A percentile compares a stretch with the other conserved stretches of the same genome.
Conservation (phyloP, 2,329 filamentous ascomycete genomes). For the Stachybotrys echinatus region DNA sequence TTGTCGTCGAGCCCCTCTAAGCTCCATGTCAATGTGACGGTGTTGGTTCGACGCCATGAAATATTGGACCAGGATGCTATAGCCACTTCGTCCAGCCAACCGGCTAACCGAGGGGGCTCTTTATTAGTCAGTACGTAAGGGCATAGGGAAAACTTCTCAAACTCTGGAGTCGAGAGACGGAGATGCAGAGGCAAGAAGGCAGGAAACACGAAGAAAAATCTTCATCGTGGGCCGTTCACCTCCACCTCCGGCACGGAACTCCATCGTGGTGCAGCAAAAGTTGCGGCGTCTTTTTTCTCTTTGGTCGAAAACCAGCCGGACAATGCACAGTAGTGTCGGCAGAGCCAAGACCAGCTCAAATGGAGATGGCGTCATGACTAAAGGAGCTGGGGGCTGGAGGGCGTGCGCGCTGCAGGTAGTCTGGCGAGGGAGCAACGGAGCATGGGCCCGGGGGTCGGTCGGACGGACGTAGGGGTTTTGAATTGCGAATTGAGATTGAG, state of each 20-base stretch:
- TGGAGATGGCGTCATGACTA: not conserved
- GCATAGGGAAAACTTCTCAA: not conserved
- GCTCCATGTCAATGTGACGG: not conserved
- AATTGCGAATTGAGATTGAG: not conserved
- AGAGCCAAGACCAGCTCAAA: not conserved
- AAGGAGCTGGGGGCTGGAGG: not conserved
- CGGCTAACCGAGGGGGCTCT: not conserved
- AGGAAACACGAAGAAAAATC: not conserved
- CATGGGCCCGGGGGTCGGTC: no score
- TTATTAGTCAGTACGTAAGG: not conserved
- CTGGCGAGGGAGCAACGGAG: no score
- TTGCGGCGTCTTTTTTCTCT: not conserved
- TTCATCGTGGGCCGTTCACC: not conserved
- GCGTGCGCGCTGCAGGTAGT: not conserved
- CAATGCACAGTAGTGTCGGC: not conserved
- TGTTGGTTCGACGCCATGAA: not conserved
- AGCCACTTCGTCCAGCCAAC: not conserved
- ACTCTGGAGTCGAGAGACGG: not conserved
- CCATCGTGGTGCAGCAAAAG: not conserved
- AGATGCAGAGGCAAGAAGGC: not conserved
- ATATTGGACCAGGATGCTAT: not conserved
- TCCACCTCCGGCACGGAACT: not conserved
- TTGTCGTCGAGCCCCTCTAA: no score
- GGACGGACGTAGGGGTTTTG: no score
- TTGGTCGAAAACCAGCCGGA: no score